Conservation (phyloP, 1,284 basidiomycete species). For the Trichosporon inkin region DNA sequence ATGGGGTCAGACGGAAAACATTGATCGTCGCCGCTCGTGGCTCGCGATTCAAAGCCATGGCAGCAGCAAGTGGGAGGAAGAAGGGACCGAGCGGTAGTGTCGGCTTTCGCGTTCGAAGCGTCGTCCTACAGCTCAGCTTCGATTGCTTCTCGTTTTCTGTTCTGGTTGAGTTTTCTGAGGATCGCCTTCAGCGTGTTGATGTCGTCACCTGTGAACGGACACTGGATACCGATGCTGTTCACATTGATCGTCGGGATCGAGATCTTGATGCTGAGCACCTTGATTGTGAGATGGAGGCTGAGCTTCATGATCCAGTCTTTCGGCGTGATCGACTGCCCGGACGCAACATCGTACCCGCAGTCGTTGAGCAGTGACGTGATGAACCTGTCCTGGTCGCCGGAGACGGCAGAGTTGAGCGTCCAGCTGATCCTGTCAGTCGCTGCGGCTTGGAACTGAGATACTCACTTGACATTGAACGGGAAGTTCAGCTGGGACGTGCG, state of each 20-base stretch:
- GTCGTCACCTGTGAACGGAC: conserved; percentile 1
- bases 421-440: background rate
- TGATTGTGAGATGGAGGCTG: background rate
- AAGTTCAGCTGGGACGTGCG: conserved; percentile 71
- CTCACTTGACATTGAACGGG: conserved; percentile 64
- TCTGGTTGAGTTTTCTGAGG: background rate
- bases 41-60: background rate
- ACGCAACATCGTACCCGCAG: background rate
- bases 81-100: background rate
- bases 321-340: background rate
- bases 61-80: background rate
- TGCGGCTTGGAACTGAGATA: background rate
- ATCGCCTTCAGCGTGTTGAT: conserved; percentile 5
- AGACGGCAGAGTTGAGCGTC: background rate
- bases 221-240: background rate
- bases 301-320: conserved; percentile 7
- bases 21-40: too few species aligned
- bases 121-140: background rate
- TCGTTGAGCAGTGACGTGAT: conserved; percentile 1
- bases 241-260: conserved; percentile 4
- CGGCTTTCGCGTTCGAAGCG: background rate
- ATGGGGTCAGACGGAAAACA: background rate
- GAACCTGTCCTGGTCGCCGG: background rate
- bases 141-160: background rate
- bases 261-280: conserved; percentile 1